These are phyloP conservation scores for Trichoderma koningiopsis DNA, from an alignment of 2,329 filamentous ascomycete species.

Conservation along the genomic window DNA sequence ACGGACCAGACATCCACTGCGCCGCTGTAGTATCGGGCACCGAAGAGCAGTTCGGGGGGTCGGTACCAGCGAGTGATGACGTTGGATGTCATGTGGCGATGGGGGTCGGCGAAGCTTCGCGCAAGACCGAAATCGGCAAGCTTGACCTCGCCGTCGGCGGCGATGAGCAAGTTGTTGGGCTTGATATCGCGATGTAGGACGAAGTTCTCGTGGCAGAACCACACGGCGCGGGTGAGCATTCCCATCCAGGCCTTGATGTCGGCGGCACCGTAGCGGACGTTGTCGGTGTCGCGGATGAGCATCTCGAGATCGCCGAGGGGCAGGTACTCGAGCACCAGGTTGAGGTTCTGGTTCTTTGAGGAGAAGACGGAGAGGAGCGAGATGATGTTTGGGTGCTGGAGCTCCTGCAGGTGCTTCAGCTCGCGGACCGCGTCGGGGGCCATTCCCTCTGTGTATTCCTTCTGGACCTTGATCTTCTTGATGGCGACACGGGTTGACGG, in stretches of 20 bases:
- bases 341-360: conserved; percentile 94
- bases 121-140: conserved; percentile 97
- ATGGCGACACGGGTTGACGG: conserved; percentile 80
- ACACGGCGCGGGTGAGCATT: conserved; percentile 89
- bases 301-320: conserved; percentile 94
- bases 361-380: conserved; percentile 89
- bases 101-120: conserved; percentile 84
- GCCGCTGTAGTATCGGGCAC: conserved; percentile 84
- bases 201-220: conserved; percentile 96
- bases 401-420: conserved; percentile 91
- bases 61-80: conserved; percentile 98
- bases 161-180: conserved; percentile 95
- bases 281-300: conserved; percentile 81
- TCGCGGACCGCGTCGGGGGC: conserved; percentile 94
- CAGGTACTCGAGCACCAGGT: conserved; percentile 90
- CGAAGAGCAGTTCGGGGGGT: conserved; percentile 90
- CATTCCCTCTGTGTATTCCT: conserved; percentile 87
- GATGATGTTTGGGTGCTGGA: conserved; percentile 95
- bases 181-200: conserved; percentile 98
- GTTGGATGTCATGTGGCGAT: conserved; percentile 84
- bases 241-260: conserved; percentile 99
- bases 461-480: conserved; percentile 88
- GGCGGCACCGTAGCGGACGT: conserved; percentile 77
- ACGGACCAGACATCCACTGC: conserved; percentile 95
- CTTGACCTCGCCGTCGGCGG: conserved; percentile 89